These are phyloP conservation scores for Diaporthe citri DNA, from an alignment of 2,329 filamentous ascomycete genomes.

Conservation along the genomic window DNA sequence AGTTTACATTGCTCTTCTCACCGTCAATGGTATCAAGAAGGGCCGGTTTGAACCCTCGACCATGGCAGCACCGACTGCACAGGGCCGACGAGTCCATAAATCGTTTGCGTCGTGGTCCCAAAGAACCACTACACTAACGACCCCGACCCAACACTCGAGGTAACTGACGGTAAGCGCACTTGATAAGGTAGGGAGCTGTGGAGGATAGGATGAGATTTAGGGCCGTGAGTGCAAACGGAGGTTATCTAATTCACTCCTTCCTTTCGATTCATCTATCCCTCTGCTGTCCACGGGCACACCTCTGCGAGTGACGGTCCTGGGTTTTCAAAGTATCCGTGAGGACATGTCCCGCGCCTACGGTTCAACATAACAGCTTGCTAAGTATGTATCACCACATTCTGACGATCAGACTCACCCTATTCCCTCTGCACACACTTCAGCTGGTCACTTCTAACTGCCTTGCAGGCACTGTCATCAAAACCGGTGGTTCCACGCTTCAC, in stretches of 20 bases:
- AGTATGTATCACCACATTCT: background rate
- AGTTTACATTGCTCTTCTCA: background rate
- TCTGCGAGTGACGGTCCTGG: background rate
- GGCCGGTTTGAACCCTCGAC: background rate
- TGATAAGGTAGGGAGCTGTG: background rate
- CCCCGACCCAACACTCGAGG: background rate
- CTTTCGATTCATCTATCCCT: background rate
- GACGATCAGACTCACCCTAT: no score
- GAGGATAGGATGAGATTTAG: background rate
- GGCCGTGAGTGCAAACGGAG: background rate
- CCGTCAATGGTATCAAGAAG: background rate
- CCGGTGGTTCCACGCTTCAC: no score
- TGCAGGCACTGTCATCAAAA: no score
- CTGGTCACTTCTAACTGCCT: no score
- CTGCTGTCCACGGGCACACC: background rate
- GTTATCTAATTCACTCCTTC: background rate
- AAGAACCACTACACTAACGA: background rate
- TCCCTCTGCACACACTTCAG: no score
- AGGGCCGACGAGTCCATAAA: background rate
- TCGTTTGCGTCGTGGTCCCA: background rate
- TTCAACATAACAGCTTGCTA: background rate
- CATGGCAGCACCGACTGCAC: background rate
- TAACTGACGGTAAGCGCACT: background rate
- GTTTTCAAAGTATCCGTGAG: background rate
- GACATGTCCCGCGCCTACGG: background rate